Percentiles rank a stretch among this genome's conserved stretches.
Evolutionary conservation across 768 basidiomycete genomes (phyloP).

Genomic region (Podaxis rugospora): DNA sequence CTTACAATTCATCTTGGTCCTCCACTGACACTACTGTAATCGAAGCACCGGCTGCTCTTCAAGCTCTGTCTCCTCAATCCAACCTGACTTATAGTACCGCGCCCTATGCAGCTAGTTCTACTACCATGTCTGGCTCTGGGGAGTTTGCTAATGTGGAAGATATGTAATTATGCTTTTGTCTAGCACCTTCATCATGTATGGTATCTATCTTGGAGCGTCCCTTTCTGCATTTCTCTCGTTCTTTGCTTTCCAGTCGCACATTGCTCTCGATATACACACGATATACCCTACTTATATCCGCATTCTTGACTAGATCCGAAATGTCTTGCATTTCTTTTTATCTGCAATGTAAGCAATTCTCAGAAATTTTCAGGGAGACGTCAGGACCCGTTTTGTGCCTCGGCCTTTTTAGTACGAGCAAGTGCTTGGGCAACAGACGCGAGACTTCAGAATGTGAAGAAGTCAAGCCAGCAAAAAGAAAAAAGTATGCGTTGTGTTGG

Average conservation of each 20-base stretch:
- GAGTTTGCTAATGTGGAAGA: slow-evolving; percentile 40
- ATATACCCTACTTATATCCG: background rate
- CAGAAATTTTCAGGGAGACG: too few species aligned
- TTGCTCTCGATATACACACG: background rate
- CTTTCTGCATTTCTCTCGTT: slow-evolving; percentile 2
- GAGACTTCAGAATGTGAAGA: too few species aligned
- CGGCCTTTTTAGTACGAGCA: too few species aligned
- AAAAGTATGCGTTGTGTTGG: background rate
- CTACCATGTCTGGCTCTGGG: slow-evolving; percentile 36
- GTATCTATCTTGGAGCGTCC: slow-evolving; percentile 8
- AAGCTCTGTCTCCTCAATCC: slow-evolving; percentile 25
- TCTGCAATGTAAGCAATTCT: too few species aligned
- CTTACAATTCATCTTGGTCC: slow-evolving; percentile 38
- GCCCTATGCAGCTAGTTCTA: slow-evolving; percentile 28
- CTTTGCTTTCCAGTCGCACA: background rate
- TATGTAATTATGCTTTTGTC: background rate
- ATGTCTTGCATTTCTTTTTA: too few species aligned
- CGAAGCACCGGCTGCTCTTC: slow-evolving; percentile 26
- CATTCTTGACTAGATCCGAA: background rate
- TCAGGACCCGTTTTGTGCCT: too few species aligned
- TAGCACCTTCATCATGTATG: background rate
- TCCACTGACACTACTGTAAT: slow-evolving; percentile 26
- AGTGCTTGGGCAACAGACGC: too few species aligned
- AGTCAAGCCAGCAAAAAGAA: background rate
- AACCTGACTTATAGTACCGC: slow-evolving; percentile 28